These are phyloP conservation scores for Ascochyta fabae DNA, from an alignment of 2,329 filamentous ascomycete genomes.

Conservation along the genomic window DNA sequence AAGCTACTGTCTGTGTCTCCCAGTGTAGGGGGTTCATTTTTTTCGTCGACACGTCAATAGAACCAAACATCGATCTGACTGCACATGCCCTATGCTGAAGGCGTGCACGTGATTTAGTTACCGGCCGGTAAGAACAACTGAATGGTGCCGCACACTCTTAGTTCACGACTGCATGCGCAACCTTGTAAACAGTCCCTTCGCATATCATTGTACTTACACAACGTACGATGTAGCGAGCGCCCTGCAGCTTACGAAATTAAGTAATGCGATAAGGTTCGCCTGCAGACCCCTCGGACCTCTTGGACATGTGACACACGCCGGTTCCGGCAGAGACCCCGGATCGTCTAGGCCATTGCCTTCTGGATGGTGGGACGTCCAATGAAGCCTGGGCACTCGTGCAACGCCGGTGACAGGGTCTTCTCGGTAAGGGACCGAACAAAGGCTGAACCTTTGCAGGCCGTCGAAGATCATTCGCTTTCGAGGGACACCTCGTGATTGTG, in stretches of 20 bases:
- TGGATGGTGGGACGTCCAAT: conserved; percentile 2
- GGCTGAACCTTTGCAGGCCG: neutral
- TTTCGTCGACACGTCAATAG: too few relatives aligned
- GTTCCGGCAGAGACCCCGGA: conserved; percentile 1
- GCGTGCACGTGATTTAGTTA: too few relatives aligned
- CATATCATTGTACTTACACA: neutral
- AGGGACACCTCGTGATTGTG: neutral
- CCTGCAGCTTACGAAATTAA: conserved; percentile 8
- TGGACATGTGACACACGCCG: conserved; percentile 1
- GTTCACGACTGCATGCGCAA: neutral
- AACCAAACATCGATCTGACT: too few relatives aligned
- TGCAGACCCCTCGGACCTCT: neutral
- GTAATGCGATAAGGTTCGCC: conserved; percentile 1
- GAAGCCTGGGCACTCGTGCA: neutral
- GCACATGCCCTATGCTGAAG: too few relatives aligned
- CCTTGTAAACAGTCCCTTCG: neutral
- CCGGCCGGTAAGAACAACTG: too few relatives aligned
- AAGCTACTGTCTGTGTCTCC: neutral
- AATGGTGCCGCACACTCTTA: too few relatives aligned
- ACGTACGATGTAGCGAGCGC: neutral
- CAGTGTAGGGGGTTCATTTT: too few relatives aligned
- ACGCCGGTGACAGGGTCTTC: neutral
- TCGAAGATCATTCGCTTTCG: neutral
- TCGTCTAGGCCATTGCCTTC: conserved; percentile 1
- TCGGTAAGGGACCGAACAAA: neutral